phyloP scores from a whole-genome alignment of 495 filamentous ascomycete species.

The Sphaerosporella brunnea region DNA sequence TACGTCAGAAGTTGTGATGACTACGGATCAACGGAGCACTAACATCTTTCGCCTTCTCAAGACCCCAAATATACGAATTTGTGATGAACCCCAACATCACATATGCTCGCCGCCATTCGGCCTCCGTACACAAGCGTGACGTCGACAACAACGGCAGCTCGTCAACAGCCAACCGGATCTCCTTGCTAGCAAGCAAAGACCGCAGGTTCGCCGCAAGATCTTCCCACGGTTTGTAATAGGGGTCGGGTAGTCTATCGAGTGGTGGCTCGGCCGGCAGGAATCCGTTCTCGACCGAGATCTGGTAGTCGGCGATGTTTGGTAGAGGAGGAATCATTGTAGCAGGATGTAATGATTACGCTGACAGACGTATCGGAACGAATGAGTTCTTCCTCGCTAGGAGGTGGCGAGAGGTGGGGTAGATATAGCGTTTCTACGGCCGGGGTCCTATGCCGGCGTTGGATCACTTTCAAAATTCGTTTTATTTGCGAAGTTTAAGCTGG shows the following conservation, averaged over 20 bases:
- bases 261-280: constrained; percentile 79
- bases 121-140: constrained; percentile 54
- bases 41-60: constrained; percentile 62
- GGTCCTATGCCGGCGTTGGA: too few species aligned
- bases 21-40: constrained; percentile 10
- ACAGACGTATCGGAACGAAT: too few species aligned
- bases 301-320: constrained; percentile 64
- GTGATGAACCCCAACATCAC: constrained; percentile 70
- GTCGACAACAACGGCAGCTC: constrained; percentile 66
- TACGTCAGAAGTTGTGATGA: too few species aligned
- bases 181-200: constrained; percentile 61
- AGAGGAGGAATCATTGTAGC: constrained; percentile 73
- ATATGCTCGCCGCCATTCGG: constrained; percentile 87
- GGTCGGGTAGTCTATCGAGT: constrained; percentile 57
- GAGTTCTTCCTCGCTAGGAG: too few species aligned
- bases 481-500: too few species aligned
- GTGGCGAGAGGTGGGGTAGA: too few species aligned
- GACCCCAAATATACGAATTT: constrained; percentile 91
- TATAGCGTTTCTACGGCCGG: too few species aligned
- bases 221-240: constrained; percentile 92
- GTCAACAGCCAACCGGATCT: constrained; percentile 58
- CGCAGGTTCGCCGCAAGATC: constrained; percentile 68
- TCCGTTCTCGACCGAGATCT: constrained; percentile 66
- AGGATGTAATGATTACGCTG: too few species aligned
- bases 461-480: too few species aligned